These are phyloP conservation scores for Chamaenerion angustifolium DNA, from an alignment of 345 rosid genomes.

Conservation along the genomic window DNA sequence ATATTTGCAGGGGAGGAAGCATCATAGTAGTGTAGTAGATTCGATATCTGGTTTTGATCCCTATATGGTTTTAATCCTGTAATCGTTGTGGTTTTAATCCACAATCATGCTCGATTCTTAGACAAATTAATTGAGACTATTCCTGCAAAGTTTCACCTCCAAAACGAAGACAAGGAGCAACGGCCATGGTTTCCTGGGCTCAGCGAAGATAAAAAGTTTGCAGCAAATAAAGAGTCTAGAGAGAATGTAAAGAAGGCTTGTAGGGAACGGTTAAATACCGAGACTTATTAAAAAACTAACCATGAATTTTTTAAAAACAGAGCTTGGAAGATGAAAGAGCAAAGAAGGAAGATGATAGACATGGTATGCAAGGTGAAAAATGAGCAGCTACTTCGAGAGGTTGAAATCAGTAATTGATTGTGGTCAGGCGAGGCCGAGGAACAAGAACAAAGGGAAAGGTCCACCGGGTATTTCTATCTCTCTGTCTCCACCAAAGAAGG, in stretches of 20 bases:
- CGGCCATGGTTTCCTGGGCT: slow-evolving; percentile 69
- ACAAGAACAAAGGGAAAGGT: slow-evolving; percentile 84
- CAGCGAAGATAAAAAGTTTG: slow-evolving; percentile 47
- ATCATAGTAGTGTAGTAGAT: slow-evolving; percentile 11
- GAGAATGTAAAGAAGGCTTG: too few relatives aligned
- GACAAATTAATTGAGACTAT: slow-evolving; percentile 68
- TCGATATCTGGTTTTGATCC: neutral
- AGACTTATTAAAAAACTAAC: slow-evolving; percentile 38
- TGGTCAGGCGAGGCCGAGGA: slow-evolving; percentile 70
- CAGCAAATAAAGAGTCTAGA: slow-evolving; percentile 53
- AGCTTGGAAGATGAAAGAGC: slow-evolving; percentile 52
- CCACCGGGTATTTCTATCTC: slow-evolving; percentile 62
- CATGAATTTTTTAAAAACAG: slow-evolving; percentile 48
- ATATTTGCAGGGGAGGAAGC: slow-evolving; percentile 31
- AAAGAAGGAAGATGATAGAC: slow-evolving; percentile 24
- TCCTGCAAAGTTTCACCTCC: slow-evolving; percentile 80
- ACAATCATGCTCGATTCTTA: slow-evolving; percentile 39
- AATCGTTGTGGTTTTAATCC: too few relatives aligned
- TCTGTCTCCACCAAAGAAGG: slow-evolving; percentile 48
- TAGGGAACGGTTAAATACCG: slow-evolving; percentile 65
- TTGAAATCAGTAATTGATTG: neutral
- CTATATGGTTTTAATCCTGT: slow-evolving; percentile 27
- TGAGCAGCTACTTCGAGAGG: slow-evolving; percentile 18
- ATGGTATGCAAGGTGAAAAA: slow-evolving; percentile 23
- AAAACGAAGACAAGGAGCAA: slow-evolving; percentile 49